These are phyloP conservation scores for Herpetospermum pedunculosum DNA, from an alignment of 306 rosid genomes.

Conservation along the genomic window DNA sequence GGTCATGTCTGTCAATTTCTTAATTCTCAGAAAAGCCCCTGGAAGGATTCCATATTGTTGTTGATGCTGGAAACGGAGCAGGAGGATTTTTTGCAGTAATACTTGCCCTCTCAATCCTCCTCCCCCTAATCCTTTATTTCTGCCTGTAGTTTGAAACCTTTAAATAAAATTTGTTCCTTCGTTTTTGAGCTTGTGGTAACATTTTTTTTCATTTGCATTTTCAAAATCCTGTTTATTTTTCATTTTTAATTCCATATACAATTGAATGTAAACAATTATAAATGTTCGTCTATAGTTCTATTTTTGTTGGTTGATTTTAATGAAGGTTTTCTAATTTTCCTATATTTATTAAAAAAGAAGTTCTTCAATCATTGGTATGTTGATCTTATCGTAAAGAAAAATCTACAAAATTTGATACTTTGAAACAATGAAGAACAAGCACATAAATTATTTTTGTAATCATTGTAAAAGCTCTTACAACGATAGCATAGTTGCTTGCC, in stretches of 20 bases:
- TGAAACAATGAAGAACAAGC: not conserved
- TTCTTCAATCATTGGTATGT: not conserved
- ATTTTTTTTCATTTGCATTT: not conserved
- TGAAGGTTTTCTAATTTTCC: not conserved
- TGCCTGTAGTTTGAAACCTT: not conserved
- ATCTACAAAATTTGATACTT: not conserved
- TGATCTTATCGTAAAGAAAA: not conserved
- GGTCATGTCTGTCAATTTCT: not conserved
- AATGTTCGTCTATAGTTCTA: not conserved
- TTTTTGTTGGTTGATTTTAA: not conserved
- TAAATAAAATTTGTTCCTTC: not conserved
- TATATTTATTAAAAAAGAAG: not conserved
- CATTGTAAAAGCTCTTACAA: not conserved
- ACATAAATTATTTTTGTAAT: not conserved
- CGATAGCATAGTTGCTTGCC: not conserved
- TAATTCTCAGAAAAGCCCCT: constrained; percentile 61
- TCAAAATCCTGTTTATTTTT: not conserved
- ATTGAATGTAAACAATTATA: not conserved
- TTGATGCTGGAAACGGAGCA: constrained; percentile 96
- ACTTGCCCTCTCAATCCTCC: not conserved
- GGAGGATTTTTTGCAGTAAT: constrained; percentile 88
- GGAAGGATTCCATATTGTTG: constrained; percentile 91
- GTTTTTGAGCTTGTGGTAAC: not conserved
- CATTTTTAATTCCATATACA: not conserved
- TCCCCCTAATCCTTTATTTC: not conserved